These are phyloP conservation scores for Nannochloropsis granulata DNA, from an alignment of 108 stramenopile species.

Conservation along the genomic window DNA sequence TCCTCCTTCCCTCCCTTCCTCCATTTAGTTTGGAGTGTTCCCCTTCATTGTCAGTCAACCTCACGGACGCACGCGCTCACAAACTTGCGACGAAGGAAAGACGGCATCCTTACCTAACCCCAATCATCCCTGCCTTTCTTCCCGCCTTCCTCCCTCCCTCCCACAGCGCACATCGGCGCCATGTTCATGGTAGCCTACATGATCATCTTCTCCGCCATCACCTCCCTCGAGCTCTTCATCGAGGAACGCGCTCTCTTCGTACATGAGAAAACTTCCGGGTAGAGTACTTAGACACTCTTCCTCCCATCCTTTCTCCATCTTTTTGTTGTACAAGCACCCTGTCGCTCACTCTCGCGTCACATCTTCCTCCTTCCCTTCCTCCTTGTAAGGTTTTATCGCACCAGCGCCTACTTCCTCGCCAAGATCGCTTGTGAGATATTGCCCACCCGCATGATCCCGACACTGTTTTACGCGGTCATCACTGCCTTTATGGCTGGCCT, in stretches of 20 bases:
- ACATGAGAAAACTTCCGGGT: background rate
- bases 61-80: too few relatives aligned
- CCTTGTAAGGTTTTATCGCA: background rate
- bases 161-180: background rate
- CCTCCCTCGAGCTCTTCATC: background rate
- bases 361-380: too few relatives aligned
- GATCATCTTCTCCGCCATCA: background rate
- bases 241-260: background rate
- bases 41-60: too few relatives aligned
- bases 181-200: background rate
- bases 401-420: background rate
- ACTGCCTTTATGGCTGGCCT: background rate
- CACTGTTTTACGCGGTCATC: background rate
- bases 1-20: background rate
- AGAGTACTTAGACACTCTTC: too few relatives aligned
- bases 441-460: background rate
- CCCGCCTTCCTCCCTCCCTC: background rate
- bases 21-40: too few relatives aligned
- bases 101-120: too few relatives aligned
- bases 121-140: background rate
- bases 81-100: background rate
- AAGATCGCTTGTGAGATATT: background rate
- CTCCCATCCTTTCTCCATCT: too few relatives aligned
- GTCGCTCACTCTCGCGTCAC: too few relatives aligned
- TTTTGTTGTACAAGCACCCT: too few relatives aligned